A percentile compares a stretch with the other conserved stretches of the same genome.
Evolutionary conservation across 495 filamentous ascomycete genomes (phyloP).

Genomic region (Hyaloscypha bicolor): DNA sequence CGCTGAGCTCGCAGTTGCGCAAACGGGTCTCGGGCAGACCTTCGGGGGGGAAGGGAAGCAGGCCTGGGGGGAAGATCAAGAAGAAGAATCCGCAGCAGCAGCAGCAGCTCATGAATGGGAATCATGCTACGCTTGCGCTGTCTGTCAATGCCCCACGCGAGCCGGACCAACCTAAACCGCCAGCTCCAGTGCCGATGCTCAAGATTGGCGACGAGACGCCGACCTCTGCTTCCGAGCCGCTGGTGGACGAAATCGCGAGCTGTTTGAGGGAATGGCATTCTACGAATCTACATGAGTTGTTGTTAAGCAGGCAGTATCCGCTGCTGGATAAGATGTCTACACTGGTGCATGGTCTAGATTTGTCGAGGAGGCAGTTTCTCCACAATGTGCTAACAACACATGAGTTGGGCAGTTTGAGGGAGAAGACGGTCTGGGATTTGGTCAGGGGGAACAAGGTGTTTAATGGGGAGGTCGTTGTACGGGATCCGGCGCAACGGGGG

Average conservation of each 20-base stretch:
- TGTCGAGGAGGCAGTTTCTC: slow-evolving; percentile 83
- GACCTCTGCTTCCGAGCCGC: slow-evolving; percentile 81
- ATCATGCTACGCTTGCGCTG: slow-evolving; percentile 21
- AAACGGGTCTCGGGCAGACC: slow-evolving; percentile 18
- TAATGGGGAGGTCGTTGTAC: slow-evolving; percentile 87
- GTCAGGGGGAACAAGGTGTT: slow-evolving; percentile 93
- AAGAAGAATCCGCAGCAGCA: slow-evolving; percentile 20
- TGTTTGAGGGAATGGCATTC: slow-evolving; percentile 98
- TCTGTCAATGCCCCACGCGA: slow-evolving; percentile 47
- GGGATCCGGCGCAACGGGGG: slow-evolving; percentile 81
- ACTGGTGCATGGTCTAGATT: slow-evolving; percentile 77
- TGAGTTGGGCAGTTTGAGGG: slow-evolving; percentile 74
- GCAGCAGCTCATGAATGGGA: slow-evolving; percentile 32
- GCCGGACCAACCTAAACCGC: slow-evolving; percentile 70
- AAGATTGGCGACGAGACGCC: slow-evolving; percentile 97
- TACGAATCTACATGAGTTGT: slow-evolving; percentile 91
- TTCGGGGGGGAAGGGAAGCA: not conserved
- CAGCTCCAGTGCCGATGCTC: slow-evolving; percentile 93
- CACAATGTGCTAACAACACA: slow-evolving; percentile 88
- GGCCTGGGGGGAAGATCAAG: slow-evolving; percentile 28
- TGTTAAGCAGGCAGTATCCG: slow-evolving; percentile 78
- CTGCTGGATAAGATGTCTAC: slow-evolving; percentile 79
- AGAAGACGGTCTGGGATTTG: slow-evolving; percentile 92
- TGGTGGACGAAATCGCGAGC: slow-evolving; percentile 96
- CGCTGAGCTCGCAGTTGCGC: not conserved